Evolutionary conservation across 805 yeast species (phyloP).

Genomic region (Suhomyces sp.): DNA sequence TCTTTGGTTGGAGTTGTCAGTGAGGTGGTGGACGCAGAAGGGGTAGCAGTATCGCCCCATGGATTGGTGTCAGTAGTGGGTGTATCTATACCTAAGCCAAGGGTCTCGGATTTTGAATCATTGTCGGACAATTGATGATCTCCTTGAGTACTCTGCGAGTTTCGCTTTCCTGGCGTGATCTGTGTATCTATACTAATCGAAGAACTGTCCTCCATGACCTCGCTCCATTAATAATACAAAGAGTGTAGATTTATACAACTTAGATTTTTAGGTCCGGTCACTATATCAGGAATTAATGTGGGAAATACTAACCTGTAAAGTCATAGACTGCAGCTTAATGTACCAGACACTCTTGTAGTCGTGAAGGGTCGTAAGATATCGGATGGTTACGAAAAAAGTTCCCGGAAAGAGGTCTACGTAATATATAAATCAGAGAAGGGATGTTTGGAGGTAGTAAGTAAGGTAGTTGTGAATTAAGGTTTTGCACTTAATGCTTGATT

Average conservation of each 20-base stretch:
- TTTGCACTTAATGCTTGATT: not conserved
- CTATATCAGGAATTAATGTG: not conserved
- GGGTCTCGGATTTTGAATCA: not conserved
- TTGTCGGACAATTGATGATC: not conserved
- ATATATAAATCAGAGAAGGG: not conserved
- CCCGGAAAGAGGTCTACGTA: not conserved
- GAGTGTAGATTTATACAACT: not conserved
- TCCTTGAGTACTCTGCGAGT: not conserved
- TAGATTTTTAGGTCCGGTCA: not conserved
- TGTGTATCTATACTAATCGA: not conserved
- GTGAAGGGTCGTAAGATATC: not conserved
- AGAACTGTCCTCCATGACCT: not conserved
- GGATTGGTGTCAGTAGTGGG: conserved; percentile 5
- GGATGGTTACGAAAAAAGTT: not conserved
- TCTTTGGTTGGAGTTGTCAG: conserved; percentile 3
- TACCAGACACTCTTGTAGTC: not conserved
- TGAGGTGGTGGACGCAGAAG: not conserved
- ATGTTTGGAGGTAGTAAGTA: not conserved
- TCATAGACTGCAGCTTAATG: not conserved
- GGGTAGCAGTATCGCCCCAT: conserved; percentile 1
- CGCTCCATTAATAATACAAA: not conserved
- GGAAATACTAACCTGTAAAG: not conserved
- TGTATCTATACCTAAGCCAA: conserved; percentile 6
- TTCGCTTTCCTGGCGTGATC: not conserved
- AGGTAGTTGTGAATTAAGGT: not conserved